Evolutionary conservation across 257 asterid genomes (phyloP), one percentile per base, ranked within the genome.

Genomic region (Solanum arcanum): DNA sequence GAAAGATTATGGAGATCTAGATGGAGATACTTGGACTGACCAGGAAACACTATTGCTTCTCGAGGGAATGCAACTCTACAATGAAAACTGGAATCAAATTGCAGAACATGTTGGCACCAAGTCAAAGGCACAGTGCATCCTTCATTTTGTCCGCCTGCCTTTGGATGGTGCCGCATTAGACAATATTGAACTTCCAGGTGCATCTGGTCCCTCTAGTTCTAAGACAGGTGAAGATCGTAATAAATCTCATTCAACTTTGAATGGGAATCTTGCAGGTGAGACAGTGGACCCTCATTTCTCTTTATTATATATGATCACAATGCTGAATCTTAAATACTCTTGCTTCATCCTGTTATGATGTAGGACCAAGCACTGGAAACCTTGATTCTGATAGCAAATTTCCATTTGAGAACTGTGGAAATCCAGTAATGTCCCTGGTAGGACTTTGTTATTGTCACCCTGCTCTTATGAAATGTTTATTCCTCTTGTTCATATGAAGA

Each of bases 71-170:
- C 98, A 94, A 90, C 92, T 91, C 46, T 89, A 92, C 86, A 91
- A 92, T 78, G 99, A 97, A 86, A 95, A 94, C 91, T 97, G 99
- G 99, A 92, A 91, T 89, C 94, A 92, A 92, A 90, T 97, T 87
- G 97, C 98, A 5, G 98, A 93, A 88, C 98, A 95, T 78, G 98
- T 97, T n/a, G 98, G 98, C 74, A 89, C 99, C 35, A 96, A 96
- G 92, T 96, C 99, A 83, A 96, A 94, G 91, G 97, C 98, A 85
- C 98, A 96, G 81, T 96, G 99, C 91, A 94, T 96, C 60, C 94
- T 95, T 85, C 98, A 96, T 88, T 96, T 96, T 90, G 94, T 96
- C 75, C 97, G 98, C 83, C 90, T 96, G 88, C 90, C 92, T 74
- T 83, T 89, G 75, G 92, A 89, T 86, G 90, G 86, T 81, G 42